Base-by-base conservation (phyloP, 2,329 filamentous ascomycete genomes). In the Elsinoe ampelina region DNA sequence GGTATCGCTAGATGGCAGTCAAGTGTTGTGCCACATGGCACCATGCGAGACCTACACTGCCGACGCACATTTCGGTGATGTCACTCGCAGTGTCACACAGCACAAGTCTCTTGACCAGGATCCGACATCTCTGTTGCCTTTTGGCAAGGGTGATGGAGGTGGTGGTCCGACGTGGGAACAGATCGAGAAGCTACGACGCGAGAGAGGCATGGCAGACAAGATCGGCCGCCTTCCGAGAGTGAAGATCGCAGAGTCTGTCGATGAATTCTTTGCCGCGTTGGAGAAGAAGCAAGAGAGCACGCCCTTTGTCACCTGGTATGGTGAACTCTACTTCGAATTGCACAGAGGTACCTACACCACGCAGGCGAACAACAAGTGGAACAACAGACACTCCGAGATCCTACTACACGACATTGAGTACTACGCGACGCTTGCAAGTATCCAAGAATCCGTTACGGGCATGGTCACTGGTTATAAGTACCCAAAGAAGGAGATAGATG, bases 101-200 rank as follows among this genome's bases (percentile, higher is more conserved):
- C 93, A 98, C 77, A 97, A 97, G 75, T 95, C 89, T 2, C 82
- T 98, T 79, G 89, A 95, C 63, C 87, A 95, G 62, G 93, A 98
- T 68, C 82, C 86, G 60, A 92, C 89, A 0, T 95, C 90, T 1
- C 77, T 98, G 17, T 79, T 98, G 17, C 89, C 95, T 17, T 98
- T 96, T 68, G 93, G 93, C 55, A 96, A 97, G 71, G 93, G 93
- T 57, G 93, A 98, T 63, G 93, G 93, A 54, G 93, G 93, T 55
- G 93, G 93, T 63, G 93, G 93, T 1, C 93, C 93, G 35, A 97
- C 92, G 2, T 95, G 87, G 77, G 84, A 92, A 69, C 90, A 95
- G 64, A 78, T 97, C 56, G 93, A 98, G 74, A 97, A 97, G 77
- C 83, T 98, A 56, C 83, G 93, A 60, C 83, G 93, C 58, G 93